Evolutionary conservation across 805 yeast genomes (phyloP), one percentile per base, ranked within the genome.

Genomic region (Wickerhamomyces subpelliculosus): DNA sequence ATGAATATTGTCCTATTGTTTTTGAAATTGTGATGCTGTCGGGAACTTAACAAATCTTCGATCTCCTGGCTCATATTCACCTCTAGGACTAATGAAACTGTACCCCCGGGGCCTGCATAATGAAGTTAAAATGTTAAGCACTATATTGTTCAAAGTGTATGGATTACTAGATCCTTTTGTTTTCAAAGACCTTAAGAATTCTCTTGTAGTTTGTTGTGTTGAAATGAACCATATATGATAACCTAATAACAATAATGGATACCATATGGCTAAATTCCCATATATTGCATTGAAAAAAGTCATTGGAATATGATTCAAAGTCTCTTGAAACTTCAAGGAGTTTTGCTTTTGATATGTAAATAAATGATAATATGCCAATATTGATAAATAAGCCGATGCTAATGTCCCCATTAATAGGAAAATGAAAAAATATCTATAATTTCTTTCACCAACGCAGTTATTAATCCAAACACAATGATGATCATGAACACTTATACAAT

Each of bases 401-500:
- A 70, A 4, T 1, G 58, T 49, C 1, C 61, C 51, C 35, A 65
- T 61, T 1, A 70, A 25, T 27, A 84, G 51, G 46, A 78, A 83
- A 2, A 50, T 48, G 28, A 79, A 40, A 49, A 83, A 84, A 57
- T 69, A 78, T 45, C 74, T 60, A 55, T 84, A 84, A 51, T 84
- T 85, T 39, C 84, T 59, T 43, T 75, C 73, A 1, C 95, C 95
- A 30, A 85, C 70, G 54, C 95, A 86, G 49, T 78, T 84, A 51
- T 84, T 80, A 34, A 84, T 57, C 77, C 84, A 78, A 27, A 73
- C 54, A 49, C 90, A 82, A 55, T 82, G 89, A 54, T 82, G 90
- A 49, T 86, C 96, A 48, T 75, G 81, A 34, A 72, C 49, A 10
- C 73, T 56, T 6, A 84, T 64, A 51, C 95, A 86, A 8, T 66